Conservation (phyloP, 129 eudicot species). For the Tanacetum coccineum region DNA sequence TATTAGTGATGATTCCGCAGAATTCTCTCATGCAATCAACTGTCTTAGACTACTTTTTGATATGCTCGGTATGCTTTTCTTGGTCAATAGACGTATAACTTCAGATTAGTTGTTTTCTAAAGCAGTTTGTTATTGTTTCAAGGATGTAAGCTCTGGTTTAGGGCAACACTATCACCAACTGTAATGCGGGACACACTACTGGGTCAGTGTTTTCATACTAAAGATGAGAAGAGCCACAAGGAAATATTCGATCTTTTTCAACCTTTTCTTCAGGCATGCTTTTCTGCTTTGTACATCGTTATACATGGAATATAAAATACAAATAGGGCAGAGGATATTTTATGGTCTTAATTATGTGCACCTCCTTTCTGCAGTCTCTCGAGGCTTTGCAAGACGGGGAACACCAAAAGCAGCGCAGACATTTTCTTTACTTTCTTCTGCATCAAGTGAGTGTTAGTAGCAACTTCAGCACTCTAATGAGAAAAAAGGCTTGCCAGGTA, state of each 20-base stretch:
- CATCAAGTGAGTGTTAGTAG: conserved; percentile 98
- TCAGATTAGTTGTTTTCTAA: neutral
- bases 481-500: conserved; percentile 97
- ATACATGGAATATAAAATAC: conserved; percentile 3
- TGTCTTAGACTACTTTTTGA: conserved; percentile 83
- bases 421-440: conserved; percentile 77
- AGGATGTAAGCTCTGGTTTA: conserved; percentile 97
- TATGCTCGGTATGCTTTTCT: conserved; percentile 72
- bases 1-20: conserved; percentile 80
- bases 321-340: conserved; percentile 7
- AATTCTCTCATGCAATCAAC: conserved; percentile 89
- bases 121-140: conserved; percentile 15
- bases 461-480: conserved; percentile 87
- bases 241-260: conserved; percentile 94
- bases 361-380: conserved; percentile 59
- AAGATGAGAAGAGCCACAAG: conserved; percentile 91
- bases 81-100: neutral
- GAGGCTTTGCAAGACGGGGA: conserved; percentile 99
- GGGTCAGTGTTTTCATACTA: conserved; percentile 96
- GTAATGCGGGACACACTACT: conserved; percentile 87
- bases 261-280: conserved; percentile 75
- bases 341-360: conserved; percentile 12
- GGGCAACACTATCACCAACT: conserved; percentile 81
- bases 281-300: conserved; percentile 1
- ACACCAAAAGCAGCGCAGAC: conserved; percentile 81